Percentiles rank a stretch among this genome's conserved stretches.
These are phyloP conservation scores for Blastobotrys muscicola DNA, from an alignment of 805 yeast genomes.

Conservation along the genomic window DNA sequence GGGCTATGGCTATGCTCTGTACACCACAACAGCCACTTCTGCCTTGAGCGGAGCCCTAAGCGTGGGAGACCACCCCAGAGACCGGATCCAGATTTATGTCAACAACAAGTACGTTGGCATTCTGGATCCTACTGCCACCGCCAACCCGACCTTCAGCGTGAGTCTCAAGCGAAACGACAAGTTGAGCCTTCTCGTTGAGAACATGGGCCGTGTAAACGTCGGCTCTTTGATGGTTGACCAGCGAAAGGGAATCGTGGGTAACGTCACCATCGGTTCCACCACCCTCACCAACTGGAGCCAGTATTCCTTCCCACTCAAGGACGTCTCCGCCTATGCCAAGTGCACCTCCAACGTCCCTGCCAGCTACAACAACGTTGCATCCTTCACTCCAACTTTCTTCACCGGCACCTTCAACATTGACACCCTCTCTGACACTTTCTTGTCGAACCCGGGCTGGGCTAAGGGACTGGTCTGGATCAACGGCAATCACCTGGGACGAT, in stretches of 20 bases:
- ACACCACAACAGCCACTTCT: background rate
- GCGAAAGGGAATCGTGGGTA: constrained; percentile 4
- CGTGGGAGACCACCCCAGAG: constrained; percentile 3
- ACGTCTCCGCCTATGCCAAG: background rate
- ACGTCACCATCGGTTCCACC: background rate
- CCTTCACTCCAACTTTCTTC: constrained; percentile 1
- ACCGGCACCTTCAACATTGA: constrained; percentile 2
- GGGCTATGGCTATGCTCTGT: background rate
- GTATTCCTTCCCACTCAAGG: background rate
- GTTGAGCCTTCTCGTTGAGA: constrained; percentile 3
- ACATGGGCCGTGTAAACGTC: constrained; percentile 4
- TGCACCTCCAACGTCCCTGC: background rate
- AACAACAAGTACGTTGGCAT: constrained; percentile 2
- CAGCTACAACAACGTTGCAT: background rate
- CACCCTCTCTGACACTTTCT: constrained; percentile 1
- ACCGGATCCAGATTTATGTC: constrained; percentile 3
- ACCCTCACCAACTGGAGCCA: constrained; percentile 1
- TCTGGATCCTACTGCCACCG: background rate
- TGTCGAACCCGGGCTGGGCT: constrained; percentile 3
- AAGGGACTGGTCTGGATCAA: constrained; percentile 4
- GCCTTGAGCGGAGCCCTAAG: background rate
- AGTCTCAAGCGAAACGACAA: constrained; percentile 1
- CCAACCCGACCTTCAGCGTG: background rate
- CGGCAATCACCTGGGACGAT: constrained; percentile 3
- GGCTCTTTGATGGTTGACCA: background rate